Percentiles rank a stretch among this genome's conserved stretches.
phyloP scores from a whole-genome alignment of 2,329 filamentous ascomycete genomes.

The Neonectria coccinea region DNA sequence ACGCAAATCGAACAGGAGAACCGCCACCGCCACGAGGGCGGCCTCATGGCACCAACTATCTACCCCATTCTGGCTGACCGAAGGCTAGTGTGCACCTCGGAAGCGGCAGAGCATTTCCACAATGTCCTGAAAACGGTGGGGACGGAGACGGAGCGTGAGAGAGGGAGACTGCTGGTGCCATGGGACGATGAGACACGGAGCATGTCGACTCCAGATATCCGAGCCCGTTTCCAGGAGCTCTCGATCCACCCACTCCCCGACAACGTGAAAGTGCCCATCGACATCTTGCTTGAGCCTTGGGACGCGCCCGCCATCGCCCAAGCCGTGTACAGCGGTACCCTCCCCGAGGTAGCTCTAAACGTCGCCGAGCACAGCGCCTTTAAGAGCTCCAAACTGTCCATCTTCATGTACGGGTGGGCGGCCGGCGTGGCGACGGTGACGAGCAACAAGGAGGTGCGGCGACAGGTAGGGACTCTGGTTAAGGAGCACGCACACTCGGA shows the following conservation, averaged over 20 bases:
- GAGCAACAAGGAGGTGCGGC: conserved; percentile 56
- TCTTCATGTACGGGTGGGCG: conserved; percentile 56
- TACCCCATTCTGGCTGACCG: conserved; percentile 52
- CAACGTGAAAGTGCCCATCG: conserved; percentile 52
- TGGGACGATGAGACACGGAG: conserved; percentile 36
- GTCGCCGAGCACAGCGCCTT: conserved; percentile 49
- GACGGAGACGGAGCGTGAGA: conserved; percentile 51
- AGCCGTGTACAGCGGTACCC: conserved; percentile 41
- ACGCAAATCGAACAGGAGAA: conserved; percentile 53
- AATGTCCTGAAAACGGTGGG: conserved; percentile 52
- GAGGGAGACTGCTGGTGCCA: conserved; percentile 51
- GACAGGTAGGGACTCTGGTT: conserved; percentile 51
- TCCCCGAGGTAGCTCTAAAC: conserved; percentile 52
- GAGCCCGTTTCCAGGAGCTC: conserved; percentile 49
- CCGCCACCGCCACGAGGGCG: conserved; percentile 36
- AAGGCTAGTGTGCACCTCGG: conserved; percentile 52
- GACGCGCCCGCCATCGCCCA: conserved; percentile 42
- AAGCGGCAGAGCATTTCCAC: conserved; percentile 55
- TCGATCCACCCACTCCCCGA: conserved; percentile 49
- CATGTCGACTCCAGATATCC: conserved; percentile 29
- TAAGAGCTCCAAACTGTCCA: conserved; percentile 53
- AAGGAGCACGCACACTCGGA: conserved; percentile 46
- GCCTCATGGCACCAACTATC: conserved; percentile 51
- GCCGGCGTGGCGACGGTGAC: conserved; percentile 51
- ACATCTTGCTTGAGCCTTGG: conserved; percentile 46